A percentile compares a stretch with the other conserved stretches of the same genome.
Evolutionary conservation across 495 filamentous ascomycete genomes (phyloP).

Genomic region (Xylaria nigripes): DNA sequence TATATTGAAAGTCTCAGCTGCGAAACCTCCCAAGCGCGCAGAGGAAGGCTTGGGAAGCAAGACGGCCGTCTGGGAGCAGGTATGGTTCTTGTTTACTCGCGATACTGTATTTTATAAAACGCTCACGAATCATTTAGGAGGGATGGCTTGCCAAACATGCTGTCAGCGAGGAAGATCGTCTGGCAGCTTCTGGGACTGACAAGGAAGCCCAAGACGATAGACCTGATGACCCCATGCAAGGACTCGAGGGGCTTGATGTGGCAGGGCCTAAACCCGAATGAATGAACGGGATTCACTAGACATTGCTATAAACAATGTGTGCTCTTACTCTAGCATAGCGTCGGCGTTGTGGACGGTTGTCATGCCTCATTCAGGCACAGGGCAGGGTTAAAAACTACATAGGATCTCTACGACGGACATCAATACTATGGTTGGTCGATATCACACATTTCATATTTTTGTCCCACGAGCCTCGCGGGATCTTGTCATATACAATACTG

Average conservation of each 20-base stretch:
- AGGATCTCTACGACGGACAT: conserved; percentile 16
- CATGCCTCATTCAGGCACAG: conserved; percentile 5
- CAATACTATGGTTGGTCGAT: conserved; percentile 19
- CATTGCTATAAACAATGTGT: conserved; percentile 1
- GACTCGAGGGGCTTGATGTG: conserved; percentile 84
- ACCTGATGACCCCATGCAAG: conserved; percentile 87
- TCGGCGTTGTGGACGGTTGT: conserved; percentile 31
- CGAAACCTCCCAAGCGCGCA: conserved; percentile 85
- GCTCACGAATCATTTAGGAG: conserved; percentile 54
- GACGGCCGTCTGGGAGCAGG: conserved; percentile 98
- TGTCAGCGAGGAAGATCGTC: conserved; percentile 75
- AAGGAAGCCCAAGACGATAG: conserved; percentile 40
- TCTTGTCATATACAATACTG: conserved; percentile 25
- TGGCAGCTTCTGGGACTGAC: conserved; percentile 52
- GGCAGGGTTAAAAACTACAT: conserved; percentile 9
- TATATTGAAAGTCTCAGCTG: conserved; percentile 82
- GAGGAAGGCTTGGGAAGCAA: conserved; percentile 83
- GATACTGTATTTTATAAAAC: conserved; percentile 4
- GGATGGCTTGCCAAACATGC: conserved; percentile 87
- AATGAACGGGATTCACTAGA: conserved; percentile 19
- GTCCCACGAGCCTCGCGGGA: conserved; percentile 12
- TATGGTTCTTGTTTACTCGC: conserved; percentile 34
- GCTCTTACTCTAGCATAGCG: conserved; percentile 32
- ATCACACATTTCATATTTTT: conserved; percentile 19
- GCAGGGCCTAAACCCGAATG: conserved; percentile 81